These are phyloP conservation scores for Suillus placidus DNA, from an alignment of 768 basidiomycete species.

Conservation along the genomic window DNA sequence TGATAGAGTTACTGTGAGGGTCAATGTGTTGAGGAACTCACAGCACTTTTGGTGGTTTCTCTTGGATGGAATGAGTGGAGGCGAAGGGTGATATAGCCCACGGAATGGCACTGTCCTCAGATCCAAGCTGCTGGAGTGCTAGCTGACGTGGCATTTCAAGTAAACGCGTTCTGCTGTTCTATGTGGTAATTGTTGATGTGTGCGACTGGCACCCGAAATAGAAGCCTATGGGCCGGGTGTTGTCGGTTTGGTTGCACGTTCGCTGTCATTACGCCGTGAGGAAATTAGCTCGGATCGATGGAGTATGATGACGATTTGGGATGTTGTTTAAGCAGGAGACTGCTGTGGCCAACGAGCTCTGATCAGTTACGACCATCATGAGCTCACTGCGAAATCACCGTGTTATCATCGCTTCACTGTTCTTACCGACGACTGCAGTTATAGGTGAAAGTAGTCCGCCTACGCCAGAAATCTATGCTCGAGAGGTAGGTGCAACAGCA, in stretches of 20 bases:
- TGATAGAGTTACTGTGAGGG: no score
- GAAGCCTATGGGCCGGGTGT: not conserved
- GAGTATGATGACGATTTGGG: slow-evolving; percentile 2
- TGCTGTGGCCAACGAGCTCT: not conserved
- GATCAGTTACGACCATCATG: slow-evolving; percentile 43
- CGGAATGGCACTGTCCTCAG: no score
- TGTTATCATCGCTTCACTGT: slow-evolving; percentile 81
- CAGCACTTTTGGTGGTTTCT: no score
- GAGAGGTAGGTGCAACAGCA: slow-evolving; percentile 15
- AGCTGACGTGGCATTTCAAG: no score
- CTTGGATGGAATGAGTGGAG: no score
- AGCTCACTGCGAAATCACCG: slow-evolving; percentile 73
- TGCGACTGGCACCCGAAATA: not conserved
- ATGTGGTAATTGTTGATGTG: no score
- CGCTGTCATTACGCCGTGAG: slow-evolving; percentile 1
- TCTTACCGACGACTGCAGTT: slow-evolving; percentile 75
- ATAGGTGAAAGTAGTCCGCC: slow-evolving; percentile 55
- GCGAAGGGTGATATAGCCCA: no score
- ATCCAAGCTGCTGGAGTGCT: no score
- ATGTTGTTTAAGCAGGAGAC: not conserved
- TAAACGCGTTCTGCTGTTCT: no score
- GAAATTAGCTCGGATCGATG: not conserved
- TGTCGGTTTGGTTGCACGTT: slow-evolving; percentile 2
- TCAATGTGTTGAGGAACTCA: no score
- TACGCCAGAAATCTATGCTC: slow-evolving; percentile 45